phyloP scores from a whole-genome alignment of 148 eudicot genomes.

The Beta vulgaris region DNA sequence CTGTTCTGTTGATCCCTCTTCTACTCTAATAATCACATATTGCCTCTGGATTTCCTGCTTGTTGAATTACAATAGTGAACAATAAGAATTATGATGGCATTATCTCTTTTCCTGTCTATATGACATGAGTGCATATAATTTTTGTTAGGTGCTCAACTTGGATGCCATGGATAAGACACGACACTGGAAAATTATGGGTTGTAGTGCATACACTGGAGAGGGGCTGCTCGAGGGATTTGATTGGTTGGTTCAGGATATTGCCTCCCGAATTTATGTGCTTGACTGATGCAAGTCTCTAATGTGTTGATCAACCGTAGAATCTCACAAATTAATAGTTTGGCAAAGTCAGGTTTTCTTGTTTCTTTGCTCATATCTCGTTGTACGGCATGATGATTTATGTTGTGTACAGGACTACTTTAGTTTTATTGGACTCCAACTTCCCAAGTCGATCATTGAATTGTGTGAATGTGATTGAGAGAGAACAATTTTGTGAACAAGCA shows the following conservation, averaged over 20 bases:
- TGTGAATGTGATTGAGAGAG: background rate
- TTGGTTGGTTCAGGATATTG: slow-evolving; percentile 97
- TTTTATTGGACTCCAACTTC: background rate
- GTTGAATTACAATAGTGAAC: background rate
- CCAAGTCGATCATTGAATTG: background rate
- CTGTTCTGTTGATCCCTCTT: background rate
- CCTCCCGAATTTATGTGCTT: slow-evolving; percentile 88
- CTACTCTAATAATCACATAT: background rate
- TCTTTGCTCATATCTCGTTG: background rate
- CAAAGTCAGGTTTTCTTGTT: background rate
- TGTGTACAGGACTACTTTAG: background rate
- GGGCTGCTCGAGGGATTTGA: slow-evolving; percentile 89
- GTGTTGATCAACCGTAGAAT: background rate
- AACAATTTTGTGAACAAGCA: background rate
- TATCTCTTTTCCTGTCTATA: background rate
- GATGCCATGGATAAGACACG: slow-evolving; percentile 87
- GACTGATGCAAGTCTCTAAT: slow-evolving; percentile 37
- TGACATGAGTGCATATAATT: background rate
- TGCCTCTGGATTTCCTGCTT: background rate
- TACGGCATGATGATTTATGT: background rate
- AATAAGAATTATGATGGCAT: background rate
- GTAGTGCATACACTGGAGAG: slow-evolving; percentile 93
- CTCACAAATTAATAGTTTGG: background rate
- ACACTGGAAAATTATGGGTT: slow-evolving; percentile 92
- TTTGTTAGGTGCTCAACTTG: slow-evolving; percentile 72